Percentiles rank a stretch among this genome's conserved stretches.
phyloP scores from a whole-genome alignment of 23 red algal genomes.

The Gracilaria gracilis region DNA sequence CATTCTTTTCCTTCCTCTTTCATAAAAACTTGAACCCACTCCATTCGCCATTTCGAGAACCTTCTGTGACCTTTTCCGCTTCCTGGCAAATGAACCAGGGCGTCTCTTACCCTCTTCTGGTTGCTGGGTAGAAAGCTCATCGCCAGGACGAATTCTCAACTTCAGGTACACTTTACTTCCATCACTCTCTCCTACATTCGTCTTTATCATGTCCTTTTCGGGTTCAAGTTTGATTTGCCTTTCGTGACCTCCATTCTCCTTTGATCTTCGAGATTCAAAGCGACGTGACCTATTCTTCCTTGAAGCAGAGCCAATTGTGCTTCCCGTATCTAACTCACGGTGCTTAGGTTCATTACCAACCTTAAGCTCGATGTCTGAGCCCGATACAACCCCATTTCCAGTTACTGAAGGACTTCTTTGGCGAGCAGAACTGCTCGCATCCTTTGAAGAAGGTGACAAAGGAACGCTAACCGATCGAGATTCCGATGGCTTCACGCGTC shows the following conservation, averaged over 20 bases:
- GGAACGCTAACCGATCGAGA: slow-evolving; percentile 15
- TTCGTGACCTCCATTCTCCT: not conserved
- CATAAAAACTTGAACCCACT: not conserved
- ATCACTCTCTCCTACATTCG: too few relatives aligned
- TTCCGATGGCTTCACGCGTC: not conserved
- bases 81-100: slow-evolving; percentile 1
- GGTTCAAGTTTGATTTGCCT: not conserved
- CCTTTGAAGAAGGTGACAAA: slow-evolving; percentile 5
- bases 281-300: not conserved
- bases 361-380: not conserved
- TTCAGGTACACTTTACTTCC: not conserved
- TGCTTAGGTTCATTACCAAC: not conserved
- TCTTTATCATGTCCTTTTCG: not conserved
- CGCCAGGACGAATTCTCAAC: slow-evolving; percentile 11
- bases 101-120: not conserved
- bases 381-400: not conserved
- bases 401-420: not conserved
- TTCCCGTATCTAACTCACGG: not conserved
- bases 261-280: not conserved
- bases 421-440: not conserved
- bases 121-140: not conserved
- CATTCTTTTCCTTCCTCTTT: slow-evolving; percentile 11
- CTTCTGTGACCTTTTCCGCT: slow-evolving; percentile 25
- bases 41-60: slow-evolving; percentile 38
- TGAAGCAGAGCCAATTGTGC: not conserved